Evolutionary conservation across 108 stramenopile genomes (phyloP).

Genomic region (Ochromonas danica): DNA sequence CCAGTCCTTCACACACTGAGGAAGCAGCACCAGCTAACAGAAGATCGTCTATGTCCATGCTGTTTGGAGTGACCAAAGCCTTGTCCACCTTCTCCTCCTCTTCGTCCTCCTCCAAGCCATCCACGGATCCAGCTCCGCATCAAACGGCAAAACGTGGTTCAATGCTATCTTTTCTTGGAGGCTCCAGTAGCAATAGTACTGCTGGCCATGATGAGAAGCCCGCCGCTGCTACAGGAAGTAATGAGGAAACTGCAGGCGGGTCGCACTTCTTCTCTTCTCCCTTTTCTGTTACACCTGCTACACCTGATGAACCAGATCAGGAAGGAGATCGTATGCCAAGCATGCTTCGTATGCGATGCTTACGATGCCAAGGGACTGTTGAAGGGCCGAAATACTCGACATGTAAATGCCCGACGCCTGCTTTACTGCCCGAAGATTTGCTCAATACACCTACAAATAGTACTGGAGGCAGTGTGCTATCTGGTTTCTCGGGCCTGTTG

Average conservation of each 20-base stretch:
- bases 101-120: background rate
- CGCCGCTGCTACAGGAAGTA: background rate
- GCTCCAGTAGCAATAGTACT: no score
- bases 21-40: background rate
- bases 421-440: conserved; percentile 8
- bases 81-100: background rate
- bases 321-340: background rate
- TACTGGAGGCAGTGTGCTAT: no score
- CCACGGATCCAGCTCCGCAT: background rate
- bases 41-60: background rate
- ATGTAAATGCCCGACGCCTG: conserved; percentile 27
- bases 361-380: conserved; percentile 28
- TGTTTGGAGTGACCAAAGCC: background rate
- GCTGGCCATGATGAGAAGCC: no score
- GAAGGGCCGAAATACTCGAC: conserved; percentile 37
- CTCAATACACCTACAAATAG: no score
- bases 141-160: background rate
- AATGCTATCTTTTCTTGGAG: background rate
- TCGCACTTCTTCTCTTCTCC: no score
- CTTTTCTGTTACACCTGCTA: background rate
- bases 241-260: no score
- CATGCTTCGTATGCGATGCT: background rate
- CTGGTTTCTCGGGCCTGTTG: no score
- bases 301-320: background rate
- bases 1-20: background rate